These are phyloP conservation scores for Arabidopsis arenosa DNA, from an alignment of 345 rosid genomes.

Conservation along the genomic window DNA sequence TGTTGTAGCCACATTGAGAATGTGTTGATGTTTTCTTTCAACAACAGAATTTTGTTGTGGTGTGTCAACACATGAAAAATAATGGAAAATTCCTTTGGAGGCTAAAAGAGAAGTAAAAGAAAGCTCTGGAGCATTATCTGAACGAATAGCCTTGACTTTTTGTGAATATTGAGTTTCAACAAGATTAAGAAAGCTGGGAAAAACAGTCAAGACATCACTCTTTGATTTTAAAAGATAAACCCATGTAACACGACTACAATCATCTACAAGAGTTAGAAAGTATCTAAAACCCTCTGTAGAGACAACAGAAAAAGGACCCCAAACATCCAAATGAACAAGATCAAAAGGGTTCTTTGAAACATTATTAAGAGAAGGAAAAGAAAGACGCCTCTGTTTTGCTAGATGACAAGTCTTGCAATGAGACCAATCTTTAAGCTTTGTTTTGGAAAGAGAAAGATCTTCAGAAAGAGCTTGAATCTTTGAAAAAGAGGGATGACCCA, in stretches of 20 bases:
- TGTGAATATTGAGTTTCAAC: not conserved
- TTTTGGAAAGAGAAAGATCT: too few species aligned
- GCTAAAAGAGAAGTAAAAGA: accelerated
- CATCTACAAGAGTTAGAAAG: not conserved
- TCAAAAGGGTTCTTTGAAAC: not conserved
- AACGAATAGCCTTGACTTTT: not conserved
- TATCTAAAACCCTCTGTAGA: not conserved
- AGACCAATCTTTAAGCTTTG: too few species aligned
- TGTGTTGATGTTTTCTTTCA: not conserved
- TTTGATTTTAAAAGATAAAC: not conserved
- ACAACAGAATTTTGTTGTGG: not conserved
- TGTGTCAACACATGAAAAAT: not conserved
- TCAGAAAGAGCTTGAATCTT: too few species aligned
- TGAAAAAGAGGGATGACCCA: too few species aligned
- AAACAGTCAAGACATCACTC: not conserved
- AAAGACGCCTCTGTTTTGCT: too few species aligned
- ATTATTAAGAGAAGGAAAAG: too few species aligned
- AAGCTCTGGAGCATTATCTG: not conserved
- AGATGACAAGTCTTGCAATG: too few species aligned
- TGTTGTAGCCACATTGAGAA: not conserved
- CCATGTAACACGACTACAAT: not conserved
- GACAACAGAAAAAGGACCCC: not conserved
- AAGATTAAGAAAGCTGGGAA: not conserved
- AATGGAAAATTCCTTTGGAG: not conserved
- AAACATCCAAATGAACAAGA: not conserved